phyloP scores from a whole-genome alignment of 768 basidiomycete genomes.

The Mycena epipterygia region DNA sequence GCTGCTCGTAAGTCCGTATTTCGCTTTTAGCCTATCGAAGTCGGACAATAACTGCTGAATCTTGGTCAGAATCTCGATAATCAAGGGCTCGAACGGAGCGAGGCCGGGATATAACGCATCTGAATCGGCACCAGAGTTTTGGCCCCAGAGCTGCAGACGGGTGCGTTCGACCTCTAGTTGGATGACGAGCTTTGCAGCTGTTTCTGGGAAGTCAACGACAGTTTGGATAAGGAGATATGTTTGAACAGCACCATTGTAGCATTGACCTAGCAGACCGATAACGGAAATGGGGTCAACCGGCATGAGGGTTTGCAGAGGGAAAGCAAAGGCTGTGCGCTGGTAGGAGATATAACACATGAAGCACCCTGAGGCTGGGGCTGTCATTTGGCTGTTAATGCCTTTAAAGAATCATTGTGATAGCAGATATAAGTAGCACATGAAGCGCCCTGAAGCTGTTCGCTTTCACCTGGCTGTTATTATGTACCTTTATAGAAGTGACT shows the following conservation, averaged over 20 bases:
- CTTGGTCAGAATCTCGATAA: slow-evolving; percentile 14
- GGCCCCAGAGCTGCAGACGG: slow-evolving; percentile 26
- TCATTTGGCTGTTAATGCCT: too few species aligned
- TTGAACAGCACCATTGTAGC: slow-evolving; percentile 6
- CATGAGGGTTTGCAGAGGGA: background rate
- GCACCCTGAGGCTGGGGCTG: too few species aligned
- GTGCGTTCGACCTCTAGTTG: slow-evolving; percentile 23
- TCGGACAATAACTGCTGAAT: background rate
- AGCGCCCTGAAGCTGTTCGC: too few species aligned
- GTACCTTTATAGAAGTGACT: too few species aligned
- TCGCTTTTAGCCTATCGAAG: background rate
- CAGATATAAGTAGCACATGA: too few species aligned
- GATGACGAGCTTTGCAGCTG: slow-evolving; percentile 22
- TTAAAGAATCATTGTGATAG: too few species aligned
- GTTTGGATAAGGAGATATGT: slow-evolving; percentile 4
- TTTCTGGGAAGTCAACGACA: slow-evolving; percentile 20
- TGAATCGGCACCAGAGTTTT: slow-evolving; percentile 24
- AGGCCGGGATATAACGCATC: slow-evolving; percentile 2
- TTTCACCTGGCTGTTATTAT: too few species aligned
- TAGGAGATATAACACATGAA: too few species aligned
- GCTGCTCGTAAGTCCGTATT: background rate
- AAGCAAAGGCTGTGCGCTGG: background rate
- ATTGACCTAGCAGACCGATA: background rate
- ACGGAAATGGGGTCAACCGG: background rate
- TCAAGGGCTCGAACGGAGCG: slow-evolving; percentile 14